Evolutionary conservation across 2,329 filamentous ascomycete genomes (phyloP), one percentile per base, ranked within the genome.

Genomic region (Pyrenophora teres): DNA sequence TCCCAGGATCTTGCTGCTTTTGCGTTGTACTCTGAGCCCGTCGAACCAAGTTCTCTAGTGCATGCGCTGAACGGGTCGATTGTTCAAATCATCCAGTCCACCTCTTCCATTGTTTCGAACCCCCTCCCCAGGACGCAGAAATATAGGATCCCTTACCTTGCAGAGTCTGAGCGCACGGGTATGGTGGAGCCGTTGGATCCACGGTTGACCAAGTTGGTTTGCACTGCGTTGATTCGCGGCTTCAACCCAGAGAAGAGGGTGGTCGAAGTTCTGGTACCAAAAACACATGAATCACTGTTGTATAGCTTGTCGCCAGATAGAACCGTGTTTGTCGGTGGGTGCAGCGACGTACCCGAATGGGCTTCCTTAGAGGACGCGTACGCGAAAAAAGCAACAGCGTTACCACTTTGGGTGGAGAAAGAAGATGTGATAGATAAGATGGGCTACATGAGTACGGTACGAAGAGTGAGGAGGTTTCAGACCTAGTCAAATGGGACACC

Each of bases 31-130:
- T 84, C 87, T 52, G 85, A 87, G 60, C 83, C 86, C 52, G 79
- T 84, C 4, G 76, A 83, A 0, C 73, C 82, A 0, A 78, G 81
- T 4, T 76, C 88, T 6, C 70, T 92, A 1, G 76, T 79, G 0
- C 85, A 88, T 35, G 79, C 86, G 0, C 82, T 93, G 37, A 86
- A 89, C 59, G 89, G 89, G 13, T 82, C 83, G n/a, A 68, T 92
- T 0, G 74, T 93, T 0, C 86, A 88, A 0, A 76, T 89, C 6
- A 83, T 90, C 0, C 79, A 81, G 25, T 75, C 89, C 6, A 83
- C 88, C 45, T 79, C 81, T 18, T 54, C 69, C 0, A 69, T 68
- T 16, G 46, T 62, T 16, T 59, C 59, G 10, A 23, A 54, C 2
- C 47, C 57, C 1, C 62, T 81, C 1, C 62, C 77, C 0, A 67